phyloP scores from a whole-genome alignment of 2,329 filamentous ascomycete genomes.

The Fusarium marasasianum region DNA sequence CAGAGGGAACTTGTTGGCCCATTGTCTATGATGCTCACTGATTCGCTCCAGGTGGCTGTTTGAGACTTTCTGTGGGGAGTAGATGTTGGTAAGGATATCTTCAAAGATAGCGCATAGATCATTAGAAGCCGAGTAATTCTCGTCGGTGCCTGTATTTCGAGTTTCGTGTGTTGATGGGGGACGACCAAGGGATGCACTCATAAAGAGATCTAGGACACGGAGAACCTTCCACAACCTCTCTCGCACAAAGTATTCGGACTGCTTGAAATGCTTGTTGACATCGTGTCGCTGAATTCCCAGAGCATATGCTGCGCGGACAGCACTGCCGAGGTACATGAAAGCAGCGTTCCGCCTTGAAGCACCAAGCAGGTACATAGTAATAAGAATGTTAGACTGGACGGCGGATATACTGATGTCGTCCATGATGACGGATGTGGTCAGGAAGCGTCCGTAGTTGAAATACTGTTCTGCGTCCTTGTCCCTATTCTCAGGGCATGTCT shows the following conservation, averaged over 20 bases:
- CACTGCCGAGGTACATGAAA: not conserved
- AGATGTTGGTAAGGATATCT: not conserved
- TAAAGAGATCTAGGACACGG: not conserved
- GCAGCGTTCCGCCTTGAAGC: not conserved
- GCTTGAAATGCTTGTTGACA: not conserved
- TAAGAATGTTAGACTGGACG: not conserved
- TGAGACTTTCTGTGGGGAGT: not conserved
- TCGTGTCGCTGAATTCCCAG: not conserved
- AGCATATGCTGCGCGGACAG: not conserved
- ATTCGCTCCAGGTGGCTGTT: not conserved
- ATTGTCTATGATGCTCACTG: not conserved
- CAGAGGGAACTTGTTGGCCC: not conserved
- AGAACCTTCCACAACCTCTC: not conserved
- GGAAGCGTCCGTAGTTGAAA: not conserved
- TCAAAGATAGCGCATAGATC: not conserved
- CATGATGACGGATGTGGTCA: not conserved
- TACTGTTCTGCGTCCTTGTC: not conserved
- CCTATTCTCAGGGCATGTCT: not conserved
- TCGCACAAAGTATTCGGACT: not conserved
- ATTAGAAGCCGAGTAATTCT: not conserved
- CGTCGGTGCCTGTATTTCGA: not conserved
- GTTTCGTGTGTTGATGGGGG: not conserved
- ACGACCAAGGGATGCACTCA: not conserved
- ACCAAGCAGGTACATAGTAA: not conserved
- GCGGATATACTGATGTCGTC: not conserved